Conservation (phyloP, 2,329 filamentous ascomycete species). For the Clarireedia monteithiana region DNA sequence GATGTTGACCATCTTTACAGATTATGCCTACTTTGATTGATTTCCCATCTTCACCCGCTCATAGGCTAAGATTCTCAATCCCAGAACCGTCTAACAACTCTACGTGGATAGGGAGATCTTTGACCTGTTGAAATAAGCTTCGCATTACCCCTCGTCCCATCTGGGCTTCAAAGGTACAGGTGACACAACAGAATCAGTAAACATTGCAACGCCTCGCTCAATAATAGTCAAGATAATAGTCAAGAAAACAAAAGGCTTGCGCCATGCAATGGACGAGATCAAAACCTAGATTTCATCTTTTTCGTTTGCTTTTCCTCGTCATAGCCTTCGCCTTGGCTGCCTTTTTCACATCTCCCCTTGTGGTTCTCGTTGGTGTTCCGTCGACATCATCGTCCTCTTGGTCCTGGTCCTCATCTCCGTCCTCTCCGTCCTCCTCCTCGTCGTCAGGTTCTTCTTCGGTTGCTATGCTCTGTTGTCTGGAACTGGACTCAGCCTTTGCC, state of each 20-base stretch:
- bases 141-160: no score
- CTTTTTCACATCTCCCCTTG: conserved; percentile 18
- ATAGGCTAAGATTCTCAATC: no score
- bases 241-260: not conserved
- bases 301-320: conserved; percentile 25
- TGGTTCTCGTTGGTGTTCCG: conserved; percentile 23
- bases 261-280: not conserved
- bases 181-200: no score
- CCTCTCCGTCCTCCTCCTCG: conserved; percentile 30
- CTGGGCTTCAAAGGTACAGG: no score
- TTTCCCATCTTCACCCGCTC: no score
- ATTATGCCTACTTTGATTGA: no score
- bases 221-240: not conserved
- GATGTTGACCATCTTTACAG: no score
- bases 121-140: no score
- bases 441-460: conserved; percentile 27
- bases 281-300: conserved; percentile 13
- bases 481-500: conserved; percentile 31
- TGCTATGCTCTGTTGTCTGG: conserved; percentile 29
- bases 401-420: conserved; percentile 27
- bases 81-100: no score
- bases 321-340: conserved; percentile 12
- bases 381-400: conserved; percentile 32
- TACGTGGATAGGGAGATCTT: no score
- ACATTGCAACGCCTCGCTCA: not conserved